Evolutionary conservation across 306 rosid species (phyloP), one percentile per base, ranked within the genome.

Genomic region (Sesbania bispinosa): DNA sequence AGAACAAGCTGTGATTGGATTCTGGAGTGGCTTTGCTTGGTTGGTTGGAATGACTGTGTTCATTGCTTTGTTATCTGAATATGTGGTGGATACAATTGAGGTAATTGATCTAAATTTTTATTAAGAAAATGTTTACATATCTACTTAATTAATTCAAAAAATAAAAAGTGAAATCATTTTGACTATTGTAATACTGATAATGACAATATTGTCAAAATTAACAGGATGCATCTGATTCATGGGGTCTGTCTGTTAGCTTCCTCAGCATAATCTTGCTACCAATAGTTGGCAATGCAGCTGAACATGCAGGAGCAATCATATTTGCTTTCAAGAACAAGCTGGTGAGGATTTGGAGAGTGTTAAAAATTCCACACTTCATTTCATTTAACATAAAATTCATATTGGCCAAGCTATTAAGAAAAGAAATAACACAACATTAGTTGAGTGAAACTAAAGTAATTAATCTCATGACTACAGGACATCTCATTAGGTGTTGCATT

Each of bases 221-320:
- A 58, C 85, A 94, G 99, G 92, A 79, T 75, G 96, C 97, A 61
- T 85, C 99, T 15, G 88, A 84, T 19, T 74, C 97, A 10, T 94
- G 96, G 96, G 92, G 95, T 29, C 79, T 94, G 54, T 89, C 97
- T 0, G 90, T 94, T 1, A 85, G 96, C 78, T 94, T 94, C 78
- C 78, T 91, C 60, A 86, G 99, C 86, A 89, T 91, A 67, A 94
- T 91, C 69, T 78, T 94, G 86, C 85, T 94, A 8, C 97, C 99
- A 32, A 91, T 91, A 30, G 96, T 94, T 64, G 98, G 97, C 71
- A 94, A 94, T 72, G 98, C 97, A 77, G 96, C 98, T 33, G 97
- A 90, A 62, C 97, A 94, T 69, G 97, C 96, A 0, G 97, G 97
- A 67, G 97, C 98, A 20, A 62, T 90, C 78, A 94, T 89, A 23